A percentile compares a stretch with the other conserved stretches of the same genome.
Conservation (phyloP, 164 flowering plant genomes). For the Litsea cubeba region DNA sequence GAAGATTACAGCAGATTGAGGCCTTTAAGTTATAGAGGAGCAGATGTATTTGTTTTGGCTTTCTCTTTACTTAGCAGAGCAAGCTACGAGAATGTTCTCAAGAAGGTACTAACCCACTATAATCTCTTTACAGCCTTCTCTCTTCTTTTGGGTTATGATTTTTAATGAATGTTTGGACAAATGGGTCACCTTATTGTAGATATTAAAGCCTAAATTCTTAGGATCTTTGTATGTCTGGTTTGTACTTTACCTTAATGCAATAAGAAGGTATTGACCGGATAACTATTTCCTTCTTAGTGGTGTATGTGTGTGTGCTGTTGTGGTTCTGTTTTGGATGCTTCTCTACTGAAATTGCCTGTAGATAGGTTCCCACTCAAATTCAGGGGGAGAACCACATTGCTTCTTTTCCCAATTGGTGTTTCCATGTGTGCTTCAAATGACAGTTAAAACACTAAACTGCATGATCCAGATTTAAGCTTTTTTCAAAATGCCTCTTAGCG, state of each 20-base stretch:
- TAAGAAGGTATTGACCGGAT: no score
- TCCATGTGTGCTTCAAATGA: neutral
- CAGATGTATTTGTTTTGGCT: constrained; percentile 93
- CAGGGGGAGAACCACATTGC: neutral
- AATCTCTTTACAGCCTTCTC: neutral
- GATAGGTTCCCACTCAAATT: neutral
- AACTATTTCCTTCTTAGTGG: no score
- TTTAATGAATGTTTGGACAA: constrained; percentile 12
- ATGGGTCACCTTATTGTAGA: constrained; percentile 10
- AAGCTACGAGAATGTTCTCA: constrained; percentile 97
- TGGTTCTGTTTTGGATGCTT: neutral
- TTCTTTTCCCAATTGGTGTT: neutral
- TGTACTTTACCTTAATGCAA: neutral
- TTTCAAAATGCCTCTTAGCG: neutral
- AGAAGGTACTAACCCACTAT: constrained; percentile 56
- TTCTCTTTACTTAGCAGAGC: constrained; percentile 94
- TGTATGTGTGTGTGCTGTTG: neutral
- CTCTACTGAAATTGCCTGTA: neutral
- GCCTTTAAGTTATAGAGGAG: constrained; percentile 98
- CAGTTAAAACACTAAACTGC: neutral
- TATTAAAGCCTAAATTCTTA: neutral
- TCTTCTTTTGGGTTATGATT: neutral
- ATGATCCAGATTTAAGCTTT: neutral
- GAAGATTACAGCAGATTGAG: constrained; percentile 98
- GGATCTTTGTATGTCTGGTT: constrained; percentile 5